These are phyloP conservation scores for Debaryomyces tyrocola DNA, from an alignment of 805 yeast species.

Conservation along the genomic window DNA sequence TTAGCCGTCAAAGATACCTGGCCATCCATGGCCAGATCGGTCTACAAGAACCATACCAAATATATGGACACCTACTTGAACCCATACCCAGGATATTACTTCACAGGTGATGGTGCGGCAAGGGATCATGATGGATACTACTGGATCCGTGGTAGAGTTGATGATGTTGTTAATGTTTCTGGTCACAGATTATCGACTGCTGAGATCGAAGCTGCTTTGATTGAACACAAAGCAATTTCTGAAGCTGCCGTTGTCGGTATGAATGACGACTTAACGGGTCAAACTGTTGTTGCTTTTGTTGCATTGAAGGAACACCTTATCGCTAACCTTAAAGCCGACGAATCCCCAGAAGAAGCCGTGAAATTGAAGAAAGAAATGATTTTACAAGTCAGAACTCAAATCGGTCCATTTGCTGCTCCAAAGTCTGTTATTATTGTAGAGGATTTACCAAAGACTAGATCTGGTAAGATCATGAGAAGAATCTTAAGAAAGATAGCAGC, in stretches of 20 bases:
- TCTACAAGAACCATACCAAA: conserved; percentile 74
- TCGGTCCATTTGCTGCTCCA: conserved; percentile 88
- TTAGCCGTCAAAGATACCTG: conserved; percentile 69
- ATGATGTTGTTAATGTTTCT: conserved; percentile 84
- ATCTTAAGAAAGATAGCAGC: conserved; percentile 75
- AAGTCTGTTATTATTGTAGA: conserved; percentile 68
- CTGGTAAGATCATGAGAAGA: conserved; percentile 87
- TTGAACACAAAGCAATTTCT: conserved; percentile 68
- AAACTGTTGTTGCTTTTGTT: conserved; percentile 82
- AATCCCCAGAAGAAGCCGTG: conserved; percentile 44
- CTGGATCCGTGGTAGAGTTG: conserved; percentile 86
- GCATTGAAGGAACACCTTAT: conserved; percentile 58
- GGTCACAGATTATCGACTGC: conserved; percentile 90
- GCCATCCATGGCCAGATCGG: conserved; percentile 86
- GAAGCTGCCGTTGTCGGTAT: conserved; percentile 86
- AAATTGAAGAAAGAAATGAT: conserved; percentile 63
- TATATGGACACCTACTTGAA: conserved; percentile 79
- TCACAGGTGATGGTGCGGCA: conserved; percentile 90
- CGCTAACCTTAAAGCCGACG: conserved; percentile 24
- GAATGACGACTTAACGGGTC: conserved; percentile 81
- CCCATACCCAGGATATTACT: conserved; percentile 80
- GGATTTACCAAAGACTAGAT: conserved; percentile 83
- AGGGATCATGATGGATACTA: conserved; percentile 80
- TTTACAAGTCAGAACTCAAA: conserved; percentile 71
- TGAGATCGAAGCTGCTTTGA: conserved; percentile 80